A percentile compares a stretch with the other conserved stretches of the same genome.
These are phyloP conservation scores for Aspergillus oerlinghausenensis DNA, from an alignment of 2,329 filamentous ascomycete species.

Conservation along the genomic window DNA sequence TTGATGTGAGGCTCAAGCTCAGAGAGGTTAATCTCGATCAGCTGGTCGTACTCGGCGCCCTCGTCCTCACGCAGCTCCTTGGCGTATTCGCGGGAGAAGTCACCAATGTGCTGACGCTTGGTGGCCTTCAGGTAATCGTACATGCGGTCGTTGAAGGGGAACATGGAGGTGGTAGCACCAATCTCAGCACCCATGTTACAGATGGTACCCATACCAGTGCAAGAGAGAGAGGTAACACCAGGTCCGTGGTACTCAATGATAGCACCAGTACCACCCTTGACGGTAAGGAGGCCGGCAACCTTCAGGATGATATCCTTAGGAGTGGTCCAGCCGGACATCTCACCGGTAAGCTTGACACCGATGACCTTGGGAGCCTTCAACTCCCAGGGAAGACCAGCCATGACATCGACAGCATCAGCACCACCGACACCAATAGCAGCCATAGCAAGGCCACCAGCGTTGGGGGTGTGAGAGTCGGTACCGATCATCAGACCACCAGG, in stretches of 20 bases:
- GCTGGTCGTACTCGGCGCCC: slow-evolving; percentile 89
- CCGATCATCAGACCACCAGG: slow-evolving; percentile 96
- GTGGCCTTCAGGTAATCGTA: slow-evolving; percentile 91
- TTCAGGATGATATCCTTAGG: slow-evolving; percentile 98
- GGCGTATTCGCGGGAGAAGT: slow-evolving; percentile 80
- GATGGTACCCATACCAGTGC: slow-evolving; percentile 85
- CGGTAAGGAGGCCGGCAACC: slow-evolving; percentile 92
- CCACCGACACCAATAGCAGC: slow-evolving; percentile 93
- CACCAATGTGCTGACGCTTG: slow-evolving; percentile 84
- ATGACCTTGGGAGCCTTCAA: slow-evolving; percentile 96
- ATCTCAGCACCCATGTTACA: slow-evolving; percentile 65
- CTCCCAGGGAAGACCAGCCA: slow-evolving; percentile 96
- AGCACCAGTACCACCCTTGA: slow-evolving; percentile 94
- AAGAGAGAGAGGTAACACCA: slow-evolving; percentile 68
- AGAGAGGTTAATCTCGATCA: slow-evolving; percentile 92
- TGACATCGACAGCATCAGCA: slow-evolving; percentile 97
- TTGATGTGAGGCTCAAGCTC: slow-evolving; percentile 98
- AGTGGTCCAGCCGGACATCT: slow-evolving; percentile 84
- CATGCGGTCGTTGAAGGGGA: slow-evolving; percentile 98
- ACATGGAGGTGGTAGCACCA: slow-evolving; percentile 78
- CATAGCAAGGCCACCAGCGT: slow-evolving; percentile 94
- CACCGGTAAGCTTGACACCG: slow-evolving; percentile 88
- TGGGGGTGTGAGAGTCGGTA: slow-evolving; percentile 96
- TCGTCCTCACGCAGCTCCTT: slow-evolving; percentile 82
- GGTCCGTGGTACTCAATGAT: slow-evolving; percentile 60